phyloP scores from a whole-genome alignment of 129 eudicot species.

The Artemisia tridentata region DNA sequence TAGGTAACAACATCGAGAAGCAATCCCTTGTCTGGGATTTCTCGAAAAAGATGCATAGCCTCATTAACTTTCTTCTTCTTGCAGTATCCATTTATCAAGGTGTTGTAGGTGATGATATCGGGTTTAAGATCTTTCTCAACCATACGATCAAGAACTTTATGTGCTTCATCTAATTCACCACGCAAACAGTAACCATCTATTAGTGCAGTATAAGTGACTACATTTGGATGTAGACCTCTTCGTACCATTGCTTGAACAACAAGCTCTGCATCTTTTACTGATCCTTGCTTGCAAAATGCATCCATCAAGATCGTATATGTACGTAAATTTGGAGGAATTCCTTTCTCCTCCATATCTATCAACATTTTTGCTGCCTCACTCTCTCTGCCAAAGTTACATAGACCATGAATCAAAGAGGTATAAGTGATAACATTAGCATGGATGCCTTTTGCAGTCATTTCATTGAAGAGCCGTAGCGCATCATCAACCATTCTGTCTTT shows the following conservation, averaged over 20 bases:
- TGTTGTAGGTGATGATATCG: conserved; percentile 26
- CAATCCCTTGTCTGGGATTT: conserved; percentile 27
- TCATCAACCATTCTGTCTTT: conserved; percentile 35
- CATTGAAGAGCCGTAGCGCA: conserved; percentile 26
- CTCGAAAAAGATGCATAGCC: conserved; percentile 30
- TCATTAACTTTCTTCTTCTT: conserved; percentile 23
- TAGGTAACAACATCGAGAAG: conserved; percentile 13
- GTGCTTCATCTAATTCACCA: conserved; percentile 31
- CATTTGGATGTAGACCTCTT: conserved; percentile 28
- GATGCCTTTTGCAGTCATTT: conserved; percentile 36
- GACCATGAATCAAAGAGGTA: conserved; percentile 37
- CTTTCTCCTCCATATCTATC: conserved; percentile 27
- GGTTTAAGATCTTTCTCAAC: conserved; percentile 16
- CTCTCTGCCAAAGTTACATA: conserved; percentile 30
- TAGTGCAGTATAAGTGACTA: conserved; percentile 27
- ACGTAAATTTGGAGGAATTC: conserved; percentile 11
- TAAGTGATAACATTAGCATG: conserved; percentile 30
- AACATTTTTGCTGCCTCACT: conserved; percentile 26
- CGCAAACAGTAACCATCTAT: conserved; percentile 47
- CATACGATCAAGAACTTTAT: conserved; percentile 25
- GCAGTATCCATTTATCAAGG: conserved; percentile 31
- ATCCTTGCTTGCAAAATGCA: conserved; percentile 27
- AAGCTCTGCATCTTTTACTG: conserved; percentile 22
- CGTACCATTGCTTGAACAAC: conserved; percentile 11
- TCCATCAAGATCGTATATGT: conserved; percentile 28